Conservation (phyloP, 169 alveolate genomes). For the Amoebophrya sp. region DNA sequence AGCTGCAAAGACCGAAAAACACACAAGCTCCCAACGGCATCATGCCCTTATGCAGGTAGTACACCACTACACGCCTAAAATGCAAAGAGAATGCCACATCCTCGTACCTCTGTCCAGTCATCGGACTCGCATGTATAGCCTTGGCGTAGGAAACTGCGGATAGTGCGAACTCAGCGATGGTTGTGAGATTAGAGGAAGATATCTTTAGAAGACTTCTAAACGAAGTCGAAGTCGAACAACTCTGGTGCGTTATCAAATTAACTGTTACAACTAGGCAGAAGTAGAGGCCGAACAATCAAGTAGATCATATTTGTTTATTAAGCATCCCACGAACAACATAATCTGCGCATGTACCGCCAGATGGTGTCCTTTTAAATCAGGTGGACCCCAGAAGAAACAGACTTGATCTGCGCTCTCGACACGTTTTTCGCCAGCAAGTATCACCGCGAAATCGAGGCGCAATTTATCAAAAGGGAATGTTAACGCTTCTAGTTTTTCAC, state of each 20-base stretch:
- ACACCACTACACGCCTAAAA: background rate
- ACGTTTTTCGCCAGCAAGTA: background rate
- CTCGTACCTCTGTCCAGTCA: background rate
- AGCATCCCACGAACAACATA: too few relatives aligned
- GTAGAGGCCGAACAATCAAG: too few relatives aligned
- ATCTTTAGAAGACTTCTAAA: too few relatives aligned
- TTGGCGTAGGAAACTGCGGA: background rate
- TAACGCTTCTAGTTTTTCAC: too few relatives aligned
- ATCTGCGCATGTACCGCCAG: background rate
- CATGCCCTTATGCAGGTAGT: background rate
- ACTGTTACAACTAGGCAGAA: too few relatives aligned
- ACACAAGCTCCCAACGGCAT: background rate
- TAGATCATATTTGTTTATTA: too few relatives aligned
- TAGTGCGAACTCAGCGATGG: background rate
- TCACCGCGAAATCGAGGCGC: background rate
- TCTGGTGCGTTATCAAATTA: too few relatives aligned
- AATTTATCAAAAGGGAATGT: background rate
- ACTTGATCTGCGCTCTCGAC: background rate
- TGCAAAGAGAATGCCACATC: background rate
- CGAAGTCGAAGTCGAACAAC: too few relatives aligned
- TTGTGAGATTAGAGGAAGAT: too few relatives aligned
- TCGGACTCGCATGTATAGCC: background rate
- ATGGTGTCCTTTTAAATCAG: background rate
- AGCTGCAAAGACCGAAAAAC: background rate
- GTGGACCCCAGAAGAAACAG: background rate